These are phyloP conservation scores for Mycothermus thermophilus DNA, from an alignment of 495 filamentous ascomycete genomes.

Conservation along the genomic window DNA sequence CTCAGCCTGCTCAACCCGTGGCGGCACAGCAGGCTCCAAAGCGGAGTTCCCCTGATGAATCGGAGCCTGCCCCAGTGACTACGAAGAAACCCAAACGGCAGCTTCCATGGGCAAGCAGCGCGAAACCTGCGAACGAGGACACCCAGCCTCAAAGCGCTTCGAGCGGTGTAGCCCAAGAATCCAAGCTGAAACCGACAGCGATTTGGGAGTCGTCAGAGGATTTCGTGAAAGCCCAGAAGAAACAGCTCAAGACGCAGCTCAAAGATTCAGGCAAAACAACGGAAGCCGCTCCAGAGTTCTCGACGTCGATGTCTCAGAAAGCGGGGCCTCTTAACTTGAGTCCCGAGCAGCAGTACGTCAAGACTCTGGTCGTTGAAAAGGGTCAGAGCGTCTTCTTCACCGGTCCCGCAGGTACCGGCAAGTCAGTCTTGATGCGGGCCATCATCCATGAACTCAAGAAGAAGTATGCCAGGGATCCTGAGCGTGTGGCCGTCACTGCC, in stretches of 20 bases:
- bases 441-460: slow-evolving; percentile 69
- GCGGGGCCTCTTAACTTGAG: slow-evolving; percentile 58
- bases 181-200: slow-evolving; percentile 26
- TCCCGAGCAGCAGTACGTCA: slow-evolving; percentile 72
- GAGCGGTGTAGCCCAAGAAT: slow-evolving; percentile 12
- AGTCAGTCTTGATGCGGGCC: slow-evolving; percentile 86
- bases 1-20: not conserved
- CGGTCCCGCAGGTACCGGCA: slow-evolving; percentile 91
- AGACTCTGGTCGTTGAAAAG: slow-evolving; percentile 60
- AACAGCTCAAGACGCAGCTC: slow-evolving; percentile 48
- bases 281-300: too few relatives aligned
- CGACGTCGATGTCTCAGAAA: slow-evolving; percentile 23
- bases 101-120: slow-evolving; percentile 17
- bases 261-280: slow-evolving; percentile 29
- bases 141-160: slow-evolving; percentile 22
- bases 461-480: slow-evolving; percentile 59
- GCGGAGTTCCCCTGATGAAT: slow-evolving; percentile 18
- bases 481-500: slow-evolving; percentile 80
- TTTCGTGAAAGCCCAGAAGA: slow-evolving; percentile 70
- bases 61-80: slow-evolving; percentile 9
- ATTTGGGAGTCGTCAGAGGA: slow-evolving; percentile 76
- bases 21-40: slow-evolving; percentile 14
- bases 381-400: slow-evolving; percentile 93
- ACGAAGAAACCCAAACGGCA: slow-evolving; percentile 21
- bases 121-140: slow-evolving; percentile 12